A percentile compares a stretch with the other conserved stretches of the same genome.
Evolutionary conservation across 257 asterid species (phyloP).

Genomic region (Solanum lycopersicoides): DNA sequence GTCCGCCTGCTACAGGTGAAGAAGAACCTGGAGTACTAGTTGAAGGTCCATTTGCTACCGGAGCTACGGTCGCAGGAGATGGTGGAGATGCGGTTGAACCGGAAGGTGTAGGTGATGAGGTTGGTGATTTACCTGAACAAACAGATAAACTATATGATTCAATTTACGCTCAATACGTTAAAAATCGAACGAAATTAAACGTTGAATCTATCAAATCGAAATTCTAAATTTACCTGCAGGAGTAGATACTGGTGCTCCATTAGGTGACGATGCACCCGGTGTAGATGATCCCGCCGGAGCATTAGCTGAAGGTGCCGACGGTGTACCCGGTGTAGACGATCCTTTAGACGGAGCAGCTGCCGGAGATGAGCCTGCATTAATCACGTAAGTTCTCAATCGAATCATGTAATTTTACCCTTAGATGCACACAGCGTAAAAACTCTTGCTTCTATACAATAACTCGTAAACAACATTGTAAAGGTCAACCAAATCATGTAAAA

Average conservation of each 20-base stretch:
- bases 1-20: not conserved
- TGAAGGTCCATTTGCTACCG: not conserved
- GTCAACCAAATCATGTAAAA: not conserved
- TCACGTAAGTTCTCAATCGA: not conserved
- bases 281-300: not conserved
- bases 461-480: accelerated
- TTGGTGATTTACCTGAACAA: not conserved
- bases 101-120: not conserved
- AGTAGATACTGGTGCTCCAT: not conserved
- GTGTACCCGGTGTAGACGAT: not conserved
- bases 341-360: conserved; percentile 11
- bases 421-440: no score
- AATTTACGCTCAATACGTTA: not conserved
- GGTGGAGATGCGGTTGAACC: not conserved
- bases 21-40: not conserved
- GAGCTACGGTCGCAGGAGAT: not conserved
- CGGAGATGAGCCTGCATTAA: conserved; percentile 16
- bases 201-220: not conserved
- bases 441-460: no score
- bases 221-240: not conserved
- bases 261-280: not conserved
- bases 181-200: not conserved
- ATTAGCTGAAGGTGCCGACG: not conserved
- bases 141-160: not conserved
- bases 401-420: not conserved